phyloP scores from a whole-genome alignment of 129 eudicot species.

The Solidago caesia region DNA sequence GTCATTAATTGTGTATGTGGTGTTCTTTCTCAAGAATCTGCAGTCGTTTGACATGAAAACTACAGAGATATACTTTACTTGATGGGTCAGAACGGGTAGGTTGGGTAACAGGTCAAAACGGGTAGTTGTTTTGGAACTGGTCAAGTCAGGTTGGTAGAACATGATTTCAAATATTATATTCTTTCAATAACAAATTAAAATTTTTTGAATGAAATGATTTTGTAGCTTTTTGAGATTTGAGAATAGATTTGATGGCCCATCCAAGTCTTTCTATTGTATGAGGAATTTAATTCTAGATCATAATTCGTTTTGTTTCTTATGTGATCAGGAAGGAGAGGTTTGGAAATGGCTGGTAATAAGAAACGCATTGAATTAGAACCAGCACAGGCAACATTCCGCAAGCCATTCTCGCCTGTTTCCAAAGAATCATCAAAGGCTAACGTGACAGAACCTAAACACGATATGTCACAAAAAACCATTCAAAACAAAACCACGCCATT shows the following conservation, averaged over 20 bases:
- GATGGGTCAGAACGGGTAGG: not conserved
- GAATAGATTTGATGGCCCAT: too few species aligned
- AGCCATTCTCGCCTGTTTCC: constrained; percentile 76
- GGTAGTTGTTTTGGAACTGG: not conserved
- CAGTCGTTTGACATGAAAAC: too few species aligned
- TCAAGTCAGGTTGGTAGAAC: not conserved
- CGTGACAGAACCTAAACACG: constrained; percentile 42
- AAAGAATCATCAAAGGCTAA: constrained; percentile 48
- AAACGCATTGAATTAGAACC: constrained; percentile 46
- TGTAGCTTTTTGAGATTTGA: not conserved
- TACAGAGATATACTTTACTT: too few species aligned
- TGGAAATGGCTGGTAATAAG: constrained; percentile 21
- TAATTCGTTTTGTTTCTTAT: not conserved
- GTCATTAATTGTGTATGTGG: not conserved
- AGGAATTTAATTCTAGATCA: not conserved
- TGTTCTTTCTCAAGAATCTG: not conserved
- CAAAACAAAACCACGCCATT: constrained; percentile 33
- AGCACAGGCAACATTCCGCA: constrained; percentile 28
- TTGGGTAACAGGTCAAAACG: too few species aligned
- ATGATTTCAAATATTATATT: constrained; percentile 13
- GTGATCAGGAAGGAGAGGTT: constrained; percentile 4
- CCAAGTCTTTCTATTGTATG: not conserved
- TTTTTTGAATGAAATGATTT: not conserved
- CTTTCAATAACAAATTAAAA: not conserved
- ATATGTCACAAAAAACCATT: constrained; percentile 38